Evolutionary conservation across 2,329 filamentous ascomycete species (phyloP).

Genomic region (Sordariomycetes sp.): DNA sequence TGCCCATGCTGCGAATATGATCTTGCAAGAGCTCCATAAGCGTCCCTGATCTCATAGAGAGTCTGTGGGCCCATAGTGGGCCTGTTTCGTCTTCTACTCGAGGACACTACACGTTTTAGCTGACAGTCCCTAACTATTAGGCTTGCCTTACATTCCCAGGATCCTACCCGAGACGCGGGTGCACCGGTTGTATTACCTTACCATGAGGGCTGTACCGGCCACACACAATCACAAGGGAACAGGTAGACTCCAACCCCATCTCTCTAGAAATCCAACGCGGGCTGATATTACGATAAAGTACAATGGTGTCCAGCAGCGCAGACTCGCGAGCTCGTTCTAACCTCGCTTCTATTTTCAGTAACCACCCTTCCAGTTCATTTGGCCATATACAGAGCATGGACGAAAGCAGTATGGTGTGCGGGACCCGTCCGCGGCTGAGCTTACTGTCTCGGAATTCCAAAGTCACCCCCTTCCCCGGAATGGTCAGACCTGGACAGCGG

Average conservation of each 20-base stretch:
- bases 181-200: background rate
- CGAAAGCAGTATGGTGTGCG: background rate
- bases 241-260: background rate
- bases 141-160: background rate
- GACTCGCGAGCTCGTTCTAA: background rate
- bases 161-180: background rate
- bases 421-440: background rate
- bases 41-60: too few relatives aligned
- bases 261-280: background rate
- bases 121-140: background rate
- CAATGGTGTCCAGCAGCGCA: background rate
- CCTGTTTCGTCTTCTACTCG: background rate
- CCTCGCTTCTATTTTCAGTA: background rate
- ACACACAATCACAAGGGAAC: background rate
- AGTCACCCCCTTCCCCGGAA: background rate
- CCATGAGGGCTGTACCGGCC: background rate
- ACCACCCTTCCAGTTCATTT: background rate
- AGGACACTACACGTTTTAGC: background rate
- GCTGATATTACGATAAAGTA: background rate
- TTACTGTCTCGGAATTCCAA: background rate
- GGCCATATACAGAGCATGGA: background rate
- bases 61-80: too few relatives aligned
- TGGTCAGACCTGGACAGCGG: background rate
- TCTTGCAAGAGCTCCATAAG: too few relatives aligned
- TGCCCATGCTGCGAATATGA: too few relatives aligned